Base-by-base conservation (phyloP, 2,329 filamentous ascomycete genomes). In the Phoma sp. region DNA sequence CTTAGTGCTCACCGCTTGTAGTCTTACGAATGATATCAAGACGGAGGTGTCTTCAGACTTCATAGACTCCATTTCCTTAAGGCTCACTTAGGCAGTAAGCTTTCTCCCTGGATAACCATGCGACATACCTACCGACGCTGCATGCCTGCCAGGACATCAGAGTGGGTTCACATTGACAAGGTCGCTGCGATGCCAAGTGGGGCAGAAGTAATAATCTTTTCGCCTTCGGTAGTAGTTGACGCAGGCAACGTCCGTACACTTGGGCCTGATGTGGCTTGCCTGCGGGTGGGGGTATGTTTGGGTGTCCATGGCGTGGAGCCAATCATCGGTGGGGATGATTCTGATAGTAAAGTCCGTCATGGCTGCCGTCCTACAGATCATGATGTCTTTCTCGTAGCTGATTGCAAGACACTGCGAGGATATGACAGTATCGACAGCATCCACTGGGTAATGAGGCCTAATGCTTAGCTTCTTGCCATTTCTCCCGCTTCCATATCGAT, bases 301-400 rank as follows among this genome's bases (percentile, higher is more conserved):
- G 20, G 47, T 46, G 32, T 64, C 57, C 55, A 64, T 62, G 33
- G 59, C 57, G 29, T 64, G 59, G 26, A 60, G 55, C 59, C 59
- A 64, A 18, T 57, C 17, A 33, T 59, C 26, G 26, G 55, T 61
- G 32, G 61, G 61, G 34, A 52, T 49, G 25, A 64, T 55, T 26
- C 55, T 57, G 42, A 47, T 25, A 21, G 26, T 42, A 57, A 49
- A 49, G 25, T 57, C 42, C 30, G 14, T 43, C 45, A 61, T 38
- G 10, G 42, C 56, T 29, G 26, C 51, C 28, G 43, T 56, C 28
- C 42, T 39, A 30, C 59, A 59, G 33, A 61, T 45, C 59, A 57
- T 54, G 39, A 61, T 47, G 32, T 61, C 52, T 59, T 55, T 61
- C 46, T 57, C 36, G 47, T 61, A 59, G 32, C 42, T 59, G 46